A percentile compares a stretch with the other conserved stretches of the same genome.
phyloP scores from a whole-genome alignment of 2,329 filamentous ascomycete species.

The Colletotrichum plurivorum region DNA sequence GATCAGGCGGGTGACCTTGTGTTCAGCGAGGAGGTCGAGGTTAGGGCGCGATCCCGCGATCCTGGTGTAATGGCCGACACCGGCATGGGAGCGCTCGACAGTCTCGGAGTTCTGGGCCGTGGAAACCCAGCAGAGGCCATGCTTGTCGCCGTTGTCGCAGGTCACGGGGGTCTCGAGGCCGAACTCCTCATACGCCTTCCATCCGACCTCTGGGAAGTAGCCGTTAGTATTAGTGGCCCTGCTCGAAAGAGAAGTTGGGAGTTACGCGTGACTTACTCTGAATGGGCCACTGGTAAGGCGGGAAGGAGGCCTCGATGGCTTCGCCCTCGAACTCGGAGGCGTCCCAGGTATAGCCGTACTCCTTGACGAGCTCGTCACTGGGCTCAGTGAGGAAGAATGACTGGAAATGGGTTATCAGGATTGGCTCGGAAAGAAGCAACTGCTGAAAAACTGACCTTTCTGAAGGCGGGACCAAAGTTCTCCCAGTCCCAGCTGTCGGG shows the following conservation, averaged over 20 bases:
- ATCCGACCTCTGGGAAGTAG: slow-evolving; percentile 33
- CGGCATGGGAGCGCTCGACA: slow-evolving; percentile 47
- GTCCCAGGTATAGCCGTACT: slow-evolving; percentile 52
- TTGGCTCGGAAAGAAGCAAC: not conserved
- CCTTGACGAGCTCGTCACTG: slow-evolving; percentile 43
- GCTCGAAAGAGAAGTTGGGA: not conserved
- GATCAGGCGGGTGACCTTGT: slow-evolving; percentile 47
- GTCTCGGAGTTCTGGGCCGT: slow-evolving; percentile 48
- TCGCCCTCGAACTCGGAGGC: slow-evolving; percentile 49
- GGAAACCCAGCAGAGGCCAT: slow-evolving; percentile 50
- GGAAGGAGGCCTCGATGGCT: slow-evolving; percentile 50
- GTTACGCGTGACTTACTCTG: slow-evolving; percentile 40
- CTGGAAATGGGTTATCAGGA: not conserved
- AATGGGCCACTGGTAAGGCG: slow-evolving; percentile 50
- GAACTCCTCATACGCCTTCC: slow-evolving; percentile 44
- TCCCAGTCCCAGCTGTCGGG: slow-evolving; percentile 52
- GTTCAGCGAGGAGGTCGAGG: slow-evolving; percentile 46
- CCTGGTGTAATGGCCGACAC: slow-evolving; percentile 48
- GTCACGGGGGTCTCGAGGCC: slow-evolving; percentile 44
- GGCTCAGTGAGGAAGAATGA: slow-evolving; percentile 41
- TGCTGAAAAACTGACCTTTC: slow-evolving; percentile 46
- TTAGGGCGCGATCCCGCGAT: slow-evolving; percentile 44
- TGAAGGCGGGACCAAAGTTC: slow-evolving; percentile 52
- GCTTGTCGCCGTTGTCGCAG: slow-evolving; percentile 49
- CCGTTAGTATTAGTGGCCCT: not conserved